These are phyloP conservation scores for Rubia tinctorum DNA, from an alignment of 305 asterid genomes.

Conservation along the genomic window DNA sequence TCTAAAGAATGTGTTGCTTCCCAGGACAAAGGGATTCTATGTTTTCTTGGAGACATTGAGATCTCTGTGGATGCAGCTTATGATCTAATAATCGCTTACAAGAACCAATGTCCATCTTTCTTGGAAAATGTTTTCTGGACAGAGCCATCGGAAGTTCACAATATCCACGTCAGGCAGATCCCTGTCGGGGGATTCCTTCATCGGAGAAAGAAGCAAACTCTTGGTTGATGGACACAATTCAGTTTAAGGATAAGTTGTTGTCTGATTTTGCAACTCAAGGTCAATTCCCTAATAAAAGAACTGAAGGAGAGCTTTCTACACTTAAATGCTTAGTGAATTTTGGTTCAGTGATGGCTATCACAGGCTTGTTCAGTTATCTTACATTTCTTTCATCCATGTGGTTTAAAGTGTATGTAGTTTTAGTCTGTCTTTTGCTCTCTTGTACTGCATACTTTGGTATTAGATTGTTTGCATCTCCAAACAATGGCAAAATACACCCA, in stretches of 20 bases:
- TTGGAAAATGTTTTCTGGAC: constrained; percentile 76
- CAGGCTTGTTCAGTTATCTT: constrained; percentile 48
- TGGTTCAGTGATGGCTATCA: constrained; percentile 47
- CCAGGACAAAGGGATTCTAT: constrained; percentile 75
- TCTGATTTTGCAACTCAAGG: constrained; percentile 58
- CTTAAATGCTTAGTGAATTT: constrained; percentile 51
- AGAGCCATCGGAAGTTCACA: neutral
- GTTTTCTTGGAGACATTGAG: constrained; percentile 62
- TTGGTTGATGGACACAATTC: constrained; percentile 74
- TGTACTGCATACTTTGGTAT: constrained; percentile 44
- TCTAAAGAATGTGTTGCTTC: constrained; percentile 70
- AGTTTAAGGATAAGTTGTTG: constrained; percentile 59
- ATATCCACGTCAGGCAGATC: constrained; percentile 58
- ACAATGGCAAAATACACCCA: constrained; percentile 3
- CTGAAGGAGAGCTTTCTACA: constrained; percentile 53
- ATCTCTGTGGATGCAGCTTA: constrained; percentile 92
- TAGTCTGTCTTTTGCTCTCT: constrained; percentile 49
- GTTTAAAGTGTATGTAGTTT: constrained; percentile 62
- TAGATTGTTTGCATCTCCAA: constrained; percentile 27
- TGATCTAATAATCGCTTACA: constrained; percentile 82
- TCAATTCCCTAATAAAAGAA: constrained; percentile 68
- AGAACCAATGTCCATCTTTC: constrained; percentile 66
- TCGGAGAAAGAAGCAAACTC: constrained; percentile 49
- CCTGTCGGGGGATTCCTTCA: constrained; percentile 44
- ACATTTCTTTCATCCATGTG: constrained; percentile 66